These are phyloP conservation scores for Rhizopus microsporus DNA, from an alignment of 371 early-diverging fungal species.

Conservation along the genomic window DNA sequence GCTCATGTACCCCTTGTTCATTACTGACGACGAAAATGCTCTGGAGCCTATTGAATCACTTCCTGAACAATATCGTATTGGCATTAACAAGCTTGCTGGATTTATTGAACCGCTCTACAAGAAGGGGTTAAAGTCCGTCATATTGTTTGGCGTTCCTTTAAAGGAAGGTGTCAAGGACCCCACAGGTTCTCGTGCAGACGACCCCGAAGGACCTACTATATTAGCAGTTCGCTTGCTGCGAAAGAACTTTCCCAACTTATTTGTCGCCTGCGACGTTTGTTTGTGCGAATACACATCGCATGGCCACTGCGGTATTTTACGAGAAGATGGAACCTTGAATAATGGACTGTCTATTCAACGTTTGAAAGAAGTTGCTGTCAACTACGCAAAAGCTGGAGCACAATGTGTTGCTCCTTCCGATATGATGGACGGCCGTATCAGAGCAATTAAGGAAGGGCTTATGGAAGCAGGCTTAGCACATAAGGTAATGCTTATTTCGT, in stretches of 20 bases:
- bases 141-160: conserved; percentile 95
- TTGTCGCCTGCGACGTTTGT: conserved; percentile 95
- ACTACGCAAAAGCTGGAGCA: conserved; percentile 86
- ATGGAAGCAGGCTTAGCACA: conserved; percentile 72
- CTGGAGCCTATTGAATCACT: conserved; percentile 78
- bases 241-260: conserved; percentile 75
- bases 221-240: conserved; percentile 80
- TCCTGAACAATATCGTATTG: conserved; percentile 88
- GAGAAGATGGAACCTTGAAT: conserved; percentile 82
- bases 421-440: conserved; percentile 98
- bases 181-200: conserved; percentile 81
- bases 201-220: conserved; percentile 87
- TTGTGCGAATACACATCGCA: conserved; percentile 95
- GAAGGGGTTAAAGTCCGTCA: conserved; percentile 85
- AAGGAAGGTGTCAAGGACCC: conserved; percentile 74
- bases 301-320: conserved; percentile 92
- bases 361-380: conserved; percentile 83
- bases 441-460: conserved; percentile 85
- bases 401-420: conserved; percentile 94
- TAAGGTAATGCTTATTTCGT: conserved; percentile 87
- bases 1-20: conserved; percentile 94
- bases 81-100: conserved; percentile 75
- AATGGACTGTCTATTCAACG: conserved; percentile 78
- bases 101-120: conserved; percentile 81
- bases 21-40: conserved; percentile 79